These are phyloP conservation scores for Cercospora nicotianae DNA, from an alignment of 2,329 filamentous ascomycete genomes.

Conservation along the genomic window DNA sequence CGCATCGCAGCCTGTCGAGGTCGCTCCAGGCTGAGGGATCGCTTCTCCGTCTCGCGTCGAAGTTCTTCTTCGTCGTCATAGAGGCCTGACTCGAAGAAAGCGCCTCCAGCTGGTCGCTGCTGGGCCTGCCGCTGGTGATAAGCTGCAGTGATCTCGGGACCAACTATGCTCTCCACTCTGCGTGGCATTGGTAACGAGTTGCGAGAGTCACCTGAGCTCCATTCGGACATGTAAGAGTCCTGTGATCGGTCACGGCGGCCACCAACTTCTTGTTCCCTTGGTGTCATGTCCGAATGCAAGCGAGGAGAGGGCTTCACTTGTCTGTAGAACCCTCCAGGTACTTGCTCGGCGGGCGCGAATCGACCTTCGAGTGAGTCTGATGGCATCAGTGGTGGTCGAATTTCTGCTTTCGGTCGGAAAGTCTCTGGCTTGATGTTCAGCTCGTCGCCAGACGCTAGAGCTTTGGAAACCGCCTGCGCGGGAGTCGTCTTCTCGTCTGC, in stretches of 20 bases:
- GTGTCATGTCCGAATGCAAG: conserved; percentile 54
- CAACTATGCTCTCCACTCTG: conserved; percentile 72
- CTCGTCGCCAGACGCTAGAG: conserved; percentile 77
- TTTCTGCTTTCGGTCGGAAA: conserved; percentile 62
- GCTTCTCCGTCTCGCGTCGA: conserved; percentile 2
- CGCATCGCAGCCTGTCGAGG: neutral
- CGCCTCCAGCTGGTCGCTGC: conserved; percentile 48
- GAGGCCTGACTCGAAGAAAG: conserved; percentile 42
- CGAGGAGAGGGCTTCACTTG: conserved; percentile 68
- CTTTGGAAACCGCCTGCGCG: conserved; percentile 79
- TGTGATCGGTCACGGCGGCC: conserved; percentile 31
- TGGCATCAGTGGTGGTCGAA: conserved; percentile 64
- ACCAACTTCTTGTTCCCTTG: conserved; percentile 39
- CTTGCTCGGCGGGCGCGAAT: conserved; percentile 70
- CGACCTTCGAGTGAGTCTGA: conserved; percentile 73
- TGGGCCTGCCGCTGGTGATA: conserved; percentile 66
- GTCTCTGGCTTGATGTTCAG: conserved; percentile 87
- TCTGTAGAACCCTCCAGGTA: conserved; percentile 67
- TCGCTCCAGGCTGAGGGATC: conserved; percentile 5
- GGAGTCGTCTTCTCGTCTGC: conserved; percentile 75
- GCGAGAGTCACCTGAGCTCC: conserved; percentile 52
- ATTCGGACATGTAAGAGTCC: conserved; percentile 65
- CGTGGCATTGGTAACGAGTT: conserved; percentile 65
- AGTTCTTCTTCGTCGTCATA: conserved; percentile 6
- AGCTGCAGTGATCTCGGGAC: conserved; percentile 70